A percentile compares a stretch with the other conserved stretches of the same genome.
These are phyloP conservation scores for Aspergillus ustus DNA, from an alignment of 2,329 filamentous ascomycete species.

Conservation along the genomic window DNA sequence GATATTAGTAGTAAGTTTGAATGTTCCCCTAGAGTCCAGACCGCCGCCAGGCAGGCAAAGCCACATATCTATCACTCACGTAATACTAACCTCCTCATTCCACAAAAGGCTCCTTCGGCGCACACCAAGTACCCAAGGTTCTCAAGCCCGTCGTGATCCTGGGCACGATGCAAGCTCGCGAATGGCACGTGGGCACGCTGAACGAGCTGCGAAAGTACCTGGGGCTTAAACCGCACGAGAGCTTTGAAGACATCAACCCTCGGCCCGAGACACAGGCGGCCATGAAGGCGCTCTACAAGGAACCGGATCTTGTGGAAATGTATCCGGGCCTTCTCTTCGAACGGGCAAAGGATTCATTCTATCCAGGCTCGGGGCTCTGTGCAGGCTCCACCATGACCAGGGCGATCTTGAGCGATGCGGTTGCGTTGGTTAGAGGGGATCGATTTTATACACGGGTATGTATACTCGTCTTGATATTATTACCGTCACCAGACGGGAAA, in stretches of 20 bases:
- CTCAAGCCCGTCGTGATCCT: constrained; percentile 66
- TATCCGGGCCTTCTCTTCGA: constrained; percentile 63
- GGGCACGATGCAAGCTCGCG: constrained; percentile 64
- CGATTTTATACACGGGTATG: constrained; percentile 55
- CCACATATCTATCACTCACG: too few relatives aligned
- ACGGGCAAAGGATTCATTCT: constrained; percentile 57
- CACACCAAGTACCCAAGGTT: constrained; percentile 61
- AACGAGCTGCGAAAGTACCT: constrained; percentile 61
- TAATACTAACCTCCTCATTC: too few relatives aligned
- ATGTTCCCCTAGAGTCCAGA: too few relatives aligned
- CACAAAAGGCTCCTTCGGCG: constrained; percentile 63
- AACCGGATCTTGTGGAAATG: constrained; percentile 59
- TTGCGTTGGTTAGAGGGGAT: constrained; percentile 52
- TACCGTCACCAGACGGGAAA: too few relatives aligned
- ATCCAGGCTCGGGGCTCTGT: constrained; percentile 54
- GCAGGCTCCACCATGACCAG: constrained; percentile 51
- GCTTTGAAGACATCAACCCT: constrained; percentile 39
- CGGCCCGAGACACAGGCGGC: constrained; percentile 20
- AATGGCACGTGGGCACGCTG: constrained; percentile 64
- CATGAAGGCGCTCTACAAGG: constrained; percentile 52
- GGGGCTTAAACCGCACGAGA: constrained; percentile 54
- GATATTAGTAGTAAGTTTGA: too few relatives aligned
- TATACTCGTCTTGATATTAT: too few relatives aligned
- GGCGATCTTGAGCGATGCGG: constrained; percentile 52
- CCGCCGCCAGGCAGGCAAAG: too few relatives aligned